Evolutionary conservation across 257 asterid species (phyloP), one percentile per base, ranked within the genome.

Genomic region (Phtheirospermum japonicum): DNA sequence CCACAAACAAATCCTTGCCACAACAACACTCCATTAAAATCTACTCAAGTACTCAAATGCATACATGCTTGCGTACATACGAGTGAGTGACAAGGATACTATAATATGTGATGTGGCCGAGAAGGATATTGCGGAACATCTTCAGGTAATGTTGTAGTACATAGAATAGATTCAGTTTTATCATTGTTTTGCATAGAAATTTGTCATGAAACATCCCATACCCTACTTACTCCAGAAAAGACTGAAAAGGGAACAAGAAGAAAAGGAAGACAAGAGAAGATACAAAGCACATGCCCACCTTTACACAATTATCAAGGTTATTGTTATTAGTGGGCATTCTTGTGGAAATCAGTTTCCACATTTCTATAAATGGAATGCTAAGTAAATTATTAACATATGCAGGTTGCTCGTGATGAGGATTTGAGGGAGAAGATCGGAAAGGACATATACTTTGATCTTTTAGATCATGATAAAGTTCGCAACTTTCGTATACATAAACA

Each of bases 391-490:
- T 57, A 48, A 53, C 52, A 39, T 72, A 20, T 70, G 71, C 75
- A 92, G 99, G 97, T 93, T 82, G 97, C 97, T 49, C 95, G 95
- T 26, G 99, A 93, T 74, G 99, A 82, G 74, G 96, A 93, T 69
- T 68, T 93, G 76, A 80, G 28, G 71, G 95, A 89, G 66, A 96
- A 93, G 81, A 89, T 93, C 13, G 99, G 99, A 18, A 93, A 89
- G 76, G 92, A 87, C 70, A 80, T 83, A 67, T 84, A 75, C 75
- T 93, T 93, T 61, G 99, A 93, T 80, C 95, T 93, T 69, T 95
- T 93, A 45, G 99, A 93, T 78, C 99, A 89, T 70, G 99, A 93
- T 65, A 89, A 89, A 85, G 97, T 90, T 59, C 90, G 78, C 34
- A 87, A 79, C 80, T 93, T 93, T 68, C 87, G 99, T 26, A 89